Percentiles rank a stretch among this genome's conserved stretches.
These are phyloP conservation scores for Irpex sp. DNA, from an alignment of 1,284 basidiomycete species.

Conservation along the genomic window DNA sequence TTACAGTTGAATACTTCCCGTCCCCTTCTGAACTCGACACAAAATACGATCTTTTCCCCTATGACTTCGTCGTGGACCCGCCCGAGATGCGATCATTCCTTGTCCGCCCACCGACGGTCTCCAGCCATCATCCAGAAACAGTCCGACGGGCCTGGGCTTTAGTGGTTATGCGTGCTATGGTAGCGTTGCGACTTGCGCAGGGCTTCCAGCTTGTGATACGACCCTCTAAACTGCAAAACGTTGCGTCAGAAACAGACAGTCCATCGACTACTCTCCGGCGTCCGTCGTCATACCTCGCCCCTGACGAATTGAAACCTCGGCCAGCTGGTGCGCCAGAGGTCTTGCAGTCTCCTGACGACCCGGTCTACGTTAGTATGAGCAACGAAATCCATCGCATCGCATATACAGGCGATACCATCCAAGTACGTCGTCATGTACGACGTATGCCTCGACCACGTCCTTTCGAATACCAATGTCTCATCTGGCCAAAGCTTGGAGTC, in stretches of 20 bases:
- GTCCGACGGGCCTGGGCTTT: slow-evolving; percentile 70
- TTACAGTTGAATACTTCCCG: slow-evolving; percentile 92
- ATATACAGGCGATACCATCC: slow-evolving; percentile 84
- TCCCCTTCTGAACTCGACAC: slow-evolving; percentile 71
- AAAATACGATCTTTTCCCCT: slow-evolving; percentile 79
- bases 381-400: slow-evolving; percentile 94
- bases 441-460: slow-evolving; percentile 63
- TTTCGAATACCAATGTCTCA: slow-evolving; percentile 82
- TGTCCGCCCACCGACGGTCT: slow-evolving; percentile 55
- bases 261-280: slow-evolving; percentile 33
- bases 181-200: slow-evolving; percentile 86
- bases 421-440: slow-evolving; percentile 85
- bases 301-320: slow-evolving; percentile 53
- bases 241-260: neutral
- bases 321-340: slow-evolving; percentile 73
- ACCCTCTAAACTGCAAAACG: slow-evolving; percentile 23
- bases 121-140: slow-evolving; percentile 47
- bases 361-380: slow-evolving; percentile 91
- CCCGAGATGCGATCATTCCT: slow-evolving; percentile 80
- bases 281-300: slow-evolving; percentile 51
- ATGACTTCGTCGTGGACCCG: slow-evolving; percentile 77
- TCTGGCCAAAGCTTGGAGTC: slow-evolving; percentile 88
- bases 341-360: slow-evolving; percentile 59
- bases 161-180: slow-evolving; percentile 91
- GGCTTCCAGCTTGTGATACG: slow-evolving; percentile 93